Conservation (phyloP, 352 stramenopile species). For the Phytophthora ramorum region DNA sequence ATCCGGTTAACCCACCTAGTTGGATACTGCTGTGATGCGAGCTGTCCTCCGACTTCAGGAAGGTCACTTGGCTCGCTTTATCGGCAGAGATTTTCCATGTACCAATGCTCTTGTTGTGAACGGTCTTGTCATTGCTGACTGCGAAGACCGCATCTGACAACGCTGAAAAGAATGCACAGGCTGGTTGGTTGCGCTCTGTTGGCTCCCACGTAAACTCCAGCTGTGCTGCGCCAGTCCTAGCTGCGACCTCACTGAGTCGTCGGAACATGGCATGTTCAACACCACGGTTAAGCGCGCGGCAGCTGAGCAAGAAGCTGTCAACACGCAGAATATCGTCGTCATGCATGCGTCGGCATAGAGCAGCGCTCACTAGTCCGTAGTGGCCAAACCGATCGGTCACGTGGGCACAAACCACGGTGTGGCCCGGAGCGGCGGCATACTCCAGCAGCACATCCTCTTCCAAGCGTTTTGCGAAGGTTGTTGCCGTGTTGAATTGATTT, state of each 20-base stretch:
- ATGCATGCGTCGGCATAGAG: slow-evolving; percentile 37
- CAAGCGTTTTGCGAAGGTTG: slow-evolving; percentile 55
- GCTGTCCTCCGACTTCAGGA: slow-evolving; percentile 34
- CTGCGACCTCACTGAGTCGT: slow-evolving; percentile 49
- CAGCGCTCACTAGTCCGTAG: slow-evolving; percentile 70
- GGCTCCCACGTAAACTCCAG: slow-evolving; percentile 64
- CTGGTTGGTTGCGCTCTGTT: slow-evolving; percentile 72
- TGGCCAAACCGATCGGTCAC: slow-evolving; percentile 82
- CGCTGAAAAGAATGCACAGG: slow-evolving; percentile 57
- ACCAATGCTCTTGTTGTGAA: slow-evolving; percentile 6
- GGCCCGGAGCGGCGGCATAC: slow-evolving; percentile 29
- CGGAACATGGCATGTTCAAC: slow-evolving; percentile 76
- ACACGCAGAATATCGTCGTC: slow-evolving; percentile 34
- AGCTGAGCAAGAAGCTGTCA: slow-evolving; percentile 77
- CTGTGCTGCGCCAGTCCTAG: slow-evolving; percentile 1
- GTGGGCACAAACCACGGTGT: slow-evolving; percentile 53
- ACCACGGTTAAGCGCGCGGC: slow-evolving; percentile 69
- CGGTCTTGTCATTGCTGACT: not conserved
- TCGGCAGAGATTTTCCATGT: slow-evolving; percentile 30
- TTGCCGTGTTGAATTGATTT: slow-evolving; percentile 78
- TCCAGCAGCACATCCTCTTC: slow-evolving; percentile 32
- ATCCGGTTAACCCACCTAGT: not conserved
- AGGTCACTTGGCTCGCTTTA: slow-evolving; percentile 35
- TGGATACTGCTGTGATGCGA: not conserved
- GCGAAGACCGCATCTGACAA: slow-evolving; percentile 33